Base-by-base conservation (phyloP, 768 basidiomycete species). In the Tylopilus vinaceipallidus region DNA sequence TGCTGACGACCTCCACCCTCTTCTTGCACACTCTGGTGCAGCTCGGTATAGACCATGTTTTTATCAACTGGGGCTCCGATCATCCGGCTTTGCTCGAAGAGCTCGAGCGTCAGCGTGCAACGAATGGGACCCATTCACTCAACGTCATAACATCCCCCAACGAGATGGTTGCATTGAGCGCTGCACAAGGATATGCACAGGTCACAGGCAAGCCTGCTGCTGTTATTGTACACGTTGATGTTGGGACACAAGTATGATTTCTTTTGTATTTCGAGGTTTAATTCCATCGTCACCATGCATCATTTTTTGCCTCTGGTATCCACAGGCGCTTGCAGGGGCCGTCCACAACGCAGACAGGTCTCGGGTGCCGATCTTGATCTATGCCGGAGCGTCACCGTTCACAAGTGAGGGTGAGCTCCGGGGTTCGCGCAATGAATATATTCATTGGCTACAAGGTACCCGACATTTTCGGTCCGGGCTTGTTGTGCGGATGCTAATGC, bases 11-110 rank as follows among this genome's bases (percentile, higher is more conserved):
- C 4, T 83, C 83, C 19, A 80, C 83, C 22, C 65, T 85, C 22
- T 81, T 88, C 58, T 70, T 88, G 11, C 69, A 77, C 35, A 68
- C 82, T 0, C 74, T 86, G 17, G 63, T 66, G 13, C 65, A 78
- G 44, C 78, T 78, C 2, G 83, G 83, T 3, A 80, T 88, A 30
- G 84, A 82, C 0, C 82, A 86, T 60, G 78, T 77, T 8, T 86
- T 87, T 58, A 84, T 82, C n/a, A 88, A 88, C 69, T 87, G 86
- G 82, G 87, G 86, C 1, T 84, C 82, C 1, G 86, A 89, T 56
- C 86, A 88, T 56, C 83, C 85, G 0, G 85, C 80, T 0, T 62
- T 89, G 13, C 73, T 88, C 22, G 86, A 88, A 56, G 86, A 87
- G 27, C 73, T 89, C 10, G 76, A 78, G 47, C 71, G 81, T 17